A percentile compares a stretch with the other conserved stretches of the same genome.
Conservation (phyloP, 2,329 filamentous ascomycete species). For the Fusarium sp. region DNA sequence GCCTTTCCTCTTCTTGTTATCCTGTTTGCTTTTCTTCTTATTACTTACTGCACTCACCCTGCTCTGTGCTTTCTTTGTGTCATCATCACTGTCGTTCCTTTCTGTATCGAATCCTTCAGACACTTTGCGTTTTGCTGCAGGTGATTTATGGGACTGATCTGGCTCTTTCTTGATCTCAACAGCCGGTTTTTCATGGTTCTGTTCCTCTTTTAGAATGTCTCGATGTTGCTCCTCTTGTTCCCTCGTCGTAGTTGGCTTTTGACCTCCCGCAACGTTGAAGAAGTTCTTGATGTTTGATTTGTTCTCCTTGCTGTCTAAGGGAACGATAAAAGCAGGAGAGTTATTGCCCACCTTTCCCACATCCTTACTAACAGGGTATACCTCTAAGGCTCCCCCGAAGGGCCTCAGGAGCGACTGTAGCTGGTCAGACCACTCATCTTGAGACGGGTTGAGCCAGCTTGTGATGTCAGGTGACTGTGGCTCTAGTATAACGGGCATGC, state of each 20-base stretch:
- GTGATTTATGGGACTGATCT: neutral
- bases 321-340: conserved; percentile 83
- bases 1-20: neutral
- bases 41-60: neutral
- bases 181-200: neutral
- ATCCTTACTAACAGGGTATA: conserved; percentile 86
- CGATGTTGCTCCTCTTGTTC: neutral
- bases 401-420: conserved; percentile 84
- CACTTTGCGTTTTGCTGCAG: neutral
- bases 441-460: conserved; percentile 81
- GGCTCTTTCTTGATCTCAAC: neutral
- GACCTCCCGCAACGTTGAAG: conserved; percentile 68
- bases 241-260: conserved; percentile 53
- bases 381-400: conserved; percentile 80
- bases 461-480: conserved; percentile 75
- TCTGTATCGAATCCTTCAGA: neutral
- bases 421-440: conserved; percentile 78
- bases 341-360: conserved; percentile 96
- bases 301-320: conserved; percentile 85
- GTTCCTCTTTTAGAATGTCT: neutral
- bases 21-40: neutral
- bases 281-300: conserved; percentile 96
- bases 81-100: neutral
- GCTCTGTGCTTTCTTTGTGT: conserved; percentile 1
- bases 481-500: conserved; percentile 94